phyloP scores from a whole-genome alignment of 164 flowering plant genomes.

The Nymphaea thermarum region DNA sequence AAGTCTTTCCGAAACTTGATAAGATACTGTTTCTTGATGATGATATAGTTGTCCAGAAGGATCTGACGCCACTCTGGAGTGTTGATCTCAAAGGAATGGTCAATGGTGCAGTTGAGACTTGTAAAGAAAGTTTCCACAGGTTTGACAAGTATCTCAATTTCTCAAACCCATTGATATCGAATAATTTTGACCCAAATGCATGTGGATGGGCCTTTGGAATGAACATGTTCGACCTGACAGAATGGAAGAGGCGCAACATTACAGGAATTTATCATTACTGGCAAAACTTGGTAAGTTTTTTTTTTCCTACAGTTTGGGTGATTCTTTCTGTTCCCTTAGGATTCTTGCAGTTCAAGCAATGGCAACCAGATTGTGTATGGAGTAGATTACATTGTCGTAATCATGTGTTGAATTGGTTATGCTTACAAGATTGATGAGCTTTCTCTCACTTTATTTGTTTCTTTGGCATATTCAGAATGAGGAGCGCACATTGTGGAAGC shows the following conservation, averaged over 20 bases:
- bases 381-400: no score
- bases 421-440: no score
- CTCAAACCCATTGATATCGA: slow-evolving; percentile 63
- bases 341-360: no score
- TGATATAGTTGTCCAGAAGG: slow-evolving; percentile 96
- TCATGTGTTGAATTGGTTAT: no score
- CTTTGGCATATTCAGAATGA: slow-evolving; percentile 54
- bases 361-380: no score
- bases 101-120: slow-evolving; percentile 96
- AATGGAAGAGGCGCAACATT: slow-evolving; percentile 75
- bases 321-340: neutral
- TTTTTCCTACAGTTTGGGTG: neutral
- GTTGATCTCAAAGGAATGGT: slow-evolving; percentile 83
- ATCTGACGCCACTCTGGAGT: slow-evolving; percentile 81
- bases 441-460: no score
- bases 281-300: slow-evolving; percentile 70
- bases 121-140: slow-evolving; percentile 93
- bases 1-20: slow-evolving; percentile 83
- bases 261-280: slow-evolving; percentile 90
- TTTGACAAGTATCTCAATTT: slow-evolving; percentile 95
- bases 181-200: slow-evolving; percentile 78
- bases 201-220: slow-evolving; percentile 99
- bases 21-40: slow-evolving; percentile 93
- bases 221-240: slow-evolving; percentile 88
- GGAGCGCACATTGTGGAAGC: slow-evolving; percentile 92